Evolutionary conservation across 371 early-diverging fungal genomes (phyloP).

Genomic region (Apophysomyces ossiformis): DNA sequence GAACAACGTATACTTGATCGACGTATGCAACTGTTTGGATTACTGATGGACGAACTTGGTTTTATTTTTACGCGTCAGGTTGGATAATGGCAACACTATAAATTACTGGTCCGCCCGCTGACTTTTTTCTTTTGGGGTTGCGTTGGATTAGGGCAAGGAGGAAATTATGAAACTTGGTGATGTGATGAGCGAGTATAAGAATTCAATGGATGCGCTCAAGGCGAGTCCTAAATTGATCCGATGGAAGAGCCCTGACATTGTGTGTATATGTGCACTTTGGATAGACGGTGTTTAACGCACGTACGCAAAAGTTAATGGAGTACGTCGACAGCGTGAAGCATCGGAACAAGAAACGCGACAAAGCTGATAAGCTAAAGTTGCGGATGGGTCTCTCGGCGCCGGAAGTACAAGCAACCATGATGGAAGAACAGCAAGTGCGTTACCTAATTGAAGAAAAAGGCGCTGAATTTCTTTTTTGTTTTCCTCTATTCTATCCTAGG

Average conservation of each 20-base stretch:
- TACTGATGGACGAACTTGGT: slow-evolving; percentile 61
- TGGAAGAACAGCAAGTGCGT: slow-evolving; percentile 51
- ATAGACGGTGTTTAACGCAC: slow-evolving; percentile 57
- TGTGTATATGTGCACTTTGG: slow-evolving; percentile 5
- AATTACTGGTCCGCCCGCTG: not conserved
- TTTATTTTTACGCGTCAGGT: slow-evolving; percentile 58
- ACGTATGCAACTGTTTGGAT: slow-evolving; percentile 64
- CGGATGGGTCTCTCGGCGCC: slow-evolving; percentile 49
- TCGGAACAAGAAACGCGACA: slow-evolving; percentile 52
- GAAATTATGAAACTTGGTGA: slow-evolving; percentile 62
- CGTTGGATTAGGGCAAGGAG: slow-evolving; percentile 38
- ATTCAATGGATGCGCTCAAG: slow-evolving; percentile 60
- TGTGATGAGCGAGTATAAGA: slow-evolving; percentile 62
- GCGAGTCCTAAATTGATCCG: slow-evolving; percentile 20
- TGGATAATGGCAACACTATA: not conserved
- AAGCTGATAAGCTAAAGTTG: slow-evolving; percentile 51
- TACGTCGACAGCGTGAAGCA: slow-evolving; percentile 59
- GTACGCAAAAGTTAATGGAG: slow-evolving; percentile 59
- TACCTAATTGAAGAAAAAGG: not conserved
- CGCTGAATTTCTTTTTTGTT: not conserved
- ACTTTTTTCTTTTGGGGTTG: not conserved
- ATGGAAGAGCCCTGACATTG: not conserved
- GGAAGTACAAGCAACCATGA: slow-evolving; percentile 47
- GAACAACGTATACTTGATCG: slow-evolving; percentile 57
- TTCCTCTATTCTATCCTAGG: slow-evolving; percentile 20